Percentiles rank a stretch among this genome's conserved stretches.
Evolutionary conservation across 306 rosid genomes (phyloP).

Genomic region (Delonix regia): DNA sequence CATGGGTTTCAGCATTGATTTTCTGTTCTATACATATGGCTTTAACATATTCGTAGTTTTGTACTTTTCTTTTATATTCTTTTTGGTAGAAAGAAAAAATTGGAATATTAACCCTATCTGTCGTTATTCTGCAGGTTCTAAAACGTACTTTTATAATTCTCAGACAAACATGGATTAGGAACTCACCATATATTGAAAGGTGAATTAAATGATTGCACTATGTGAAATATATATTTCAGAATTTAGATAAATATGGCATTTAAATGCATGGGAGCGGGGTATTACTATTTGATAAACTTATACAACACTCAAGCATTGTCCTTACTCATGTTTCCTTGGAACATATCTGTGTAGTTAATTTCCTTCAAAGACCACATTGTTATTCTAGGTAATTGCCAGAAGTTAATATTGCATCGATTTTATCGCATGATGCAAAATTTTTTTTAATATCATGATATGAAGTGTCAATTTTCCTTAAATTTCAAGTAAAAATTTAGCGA

Average conservation of each 20-base stretch:
- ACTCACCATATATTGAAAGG: slow-evolving; percentile 78
- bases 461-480: background rate
- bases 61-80: background rate
- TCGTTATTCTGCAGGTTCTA: slow-evolving; percentile 65
- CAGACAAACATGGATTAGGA: slow-evolving; percentile 87
- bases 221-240: slow-evolving; percentile 5
- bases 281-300: slow-evolving; percentile 24
- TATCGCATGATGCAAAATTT: background rate
- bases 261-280: slow-evolving; percentile 10
- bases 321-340: background rate
- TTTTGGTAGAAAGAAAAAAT: slow-evolving; percentile 9
- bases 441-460: background rate
- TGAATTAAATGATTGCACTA: slow-evolving; percentile 32
- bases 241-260: slow-evolving; percentile 30
- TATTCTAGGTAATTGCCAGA: slow-evolving; percentile 17
- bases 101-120: background rate
- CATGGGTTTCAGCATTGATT: slow-evolving; percentile 4
- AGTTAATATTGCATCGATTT: slow-evolving; percentile 21
- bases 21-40: slow-evolving; percentile 22
- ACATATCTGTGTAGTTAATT: background rate
- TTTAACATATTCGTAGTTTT: slow-evolving; percentile 27
- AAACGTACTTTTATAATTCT: slow-evolving; percentile 58
- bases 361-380: background rate
- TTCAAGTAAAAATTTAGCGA: background rate
- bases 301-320: slow-evolving; percentile 12